Base-by-base conservation (phyloP, 805 yeast species). In the Barnettozyma siamensis region DNA sequence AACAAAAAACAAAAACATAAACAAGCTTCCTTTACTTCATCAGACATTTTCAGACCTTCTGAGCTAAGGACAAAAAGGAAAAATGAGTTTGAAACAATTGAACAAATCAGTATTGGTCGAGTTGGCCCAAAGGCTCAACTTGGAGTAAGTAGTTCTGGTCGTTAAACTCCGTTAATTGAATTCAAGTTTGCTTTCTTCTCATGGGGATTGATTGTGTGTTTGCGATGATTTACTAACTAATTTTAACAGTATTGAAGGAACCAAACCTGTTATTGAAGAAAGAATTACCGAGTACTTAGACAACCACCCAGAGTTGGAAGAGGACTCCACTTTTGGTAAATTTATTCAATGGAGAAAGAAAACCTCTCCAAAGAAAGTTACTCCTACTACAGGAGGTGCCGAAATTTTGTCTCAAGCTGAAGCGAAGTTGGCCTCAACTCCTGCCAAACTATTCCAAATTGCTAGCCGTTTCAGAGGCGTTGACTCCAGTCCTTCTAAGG, bases 71-170 rank as follows among this genome's bases (percentile, higher is more conserved):
- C 7, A 7, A 31, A 18, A 6, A 19, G 15, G 20, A 2, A 16
- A 20, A 33, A 59, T 61, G 62, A 61, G 63, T 49, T 55, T 67
- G 45, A 55, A 58, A 42, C 51, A 53, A 36, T 46, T 67, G 56
- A 64, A 59, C 41, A 69, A 69, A 55, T 53, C 57, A 26, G 61
- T 60, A 18, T 60, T 69, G 38, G 58, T 61, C 41, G 57, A 56
- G 16, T 50, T 69, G 36, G 69, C 72, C 17, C 44, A 51, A 13
- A 57, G 54, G 29, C 60, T 69, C 45, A 58, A 58, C 23, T 46
- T 69, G 40, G 50, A 49, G 69, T 64, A 48, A 19, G 66, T 47
- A 50, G 8, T 16, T 20, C 19, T 9, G 5, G 9, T 5, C 11
- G 29, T 24, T n/a, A n/a, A n/a, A n/a, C n/a, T n/a, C n/a, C n/a